Conservation (phyloP, 139 green algal species). For the Chlamydomonas urium region DNA sequence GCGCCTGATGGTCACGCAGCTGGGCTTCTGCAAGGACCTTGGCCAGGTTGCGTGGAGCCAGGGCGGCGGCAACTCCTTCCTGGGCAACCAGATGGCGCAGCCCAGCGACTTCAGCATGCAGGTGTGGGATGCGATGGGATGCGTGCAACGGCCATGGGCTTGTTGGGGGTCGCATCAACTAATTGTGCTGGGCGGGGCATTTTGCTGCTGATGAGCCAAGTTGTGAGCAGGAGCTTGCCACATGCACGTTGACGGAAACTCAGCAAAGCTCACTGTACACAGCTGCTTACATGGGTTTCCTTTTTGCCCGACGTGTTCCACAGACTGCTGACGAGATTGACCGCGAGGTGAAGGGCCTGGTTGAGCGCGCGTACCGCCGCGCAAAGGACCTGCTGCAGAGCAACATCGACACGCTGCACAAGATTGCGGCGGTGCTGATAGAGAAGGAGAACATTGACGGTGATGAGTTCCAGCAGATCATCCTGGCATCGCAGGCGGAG, state of each 20-base stretch:
- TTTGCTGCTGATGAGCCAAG: background rate
- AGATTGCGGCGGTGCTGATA: slow-evolving; percentile 83
- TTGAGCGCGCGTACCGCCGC: slow-evolving; percentile 91
- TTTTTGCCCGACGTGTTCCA: slow-evolving; percentile 24
- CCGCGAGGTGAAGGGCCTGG: slow-evolving; percentile 79
- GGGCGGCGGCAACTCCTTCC: slow-evolving; percentile 73
- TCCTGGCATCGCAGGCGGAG: slow-evolving; percentile 78
- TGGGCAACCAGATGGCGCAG: slow-evolving; percentile 81
- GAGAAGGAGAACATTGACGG: slow-evolving; percentile 99
- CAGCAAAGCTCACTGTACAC: no score
- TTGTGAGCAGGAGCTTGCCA: no score
- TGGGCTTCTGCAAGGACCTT: slow-evolving; percentile 91
- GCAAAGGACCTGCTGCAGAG: slow-evolving; percentile 91
- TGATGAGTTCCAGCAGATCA: slow-evolving; percentile 68
- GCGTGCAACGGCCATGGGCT: no score
- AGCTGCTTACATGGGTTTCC: no score
- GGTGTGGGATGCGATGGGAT: background rate
- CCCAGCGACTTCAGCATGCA: slow-evolving; percentile 75
- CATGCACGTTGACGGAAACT: no score
- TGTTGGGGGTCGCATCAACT: no score
- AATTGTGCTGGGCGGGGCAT: no score
- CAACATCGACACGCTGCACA: slow-evolving; percentile 94
- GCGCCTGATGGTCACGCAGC: slow-evolving; percentile 91
- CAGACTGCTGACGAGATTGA: slow-evolving; percentile 90
- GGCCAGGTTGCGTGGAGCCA: slow-evolving; percentile 80